Percentiles rank a stretch among this genome's conserved stretches.
Conservation (phyloP, 192 early-diverging fungal genomes). For the Backusella parvicylindrica region DNA sequence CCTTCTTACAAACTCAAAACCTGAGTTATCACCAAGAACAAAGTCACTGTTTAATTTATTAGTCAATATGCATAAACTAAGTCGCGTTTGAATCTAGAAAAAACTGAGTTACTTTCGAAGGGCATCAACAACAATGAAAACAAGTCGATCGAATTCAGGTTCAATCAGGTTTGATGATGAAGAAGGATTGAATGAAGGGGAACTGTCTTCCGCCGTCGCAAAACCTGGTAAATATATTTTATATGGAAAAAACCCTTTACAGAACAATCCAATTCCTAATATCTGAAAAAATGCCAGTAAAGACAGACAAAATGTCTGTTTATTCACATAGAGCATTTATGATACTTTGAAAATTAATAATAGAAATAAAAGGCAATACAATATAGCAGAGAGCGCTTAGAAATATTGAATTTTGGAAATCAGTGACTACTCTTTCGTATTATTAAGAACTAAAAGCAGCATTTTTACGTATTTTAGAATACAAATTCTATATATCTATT, state of each 20-base stretch:
- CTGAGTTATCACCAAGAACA: conserved; percentile 63
- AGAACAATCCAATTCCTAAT: conserved; percentile 59
- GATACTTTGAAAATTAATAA: neutral
- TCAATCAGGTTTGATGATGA: conserved; percentile 2
- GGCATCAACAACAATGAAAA: conserved; percentile 74
- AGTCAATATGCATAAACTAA: neutral
- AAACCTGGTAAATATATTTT: conserved; percentile 65
- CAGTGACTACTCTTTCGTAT: neutral
- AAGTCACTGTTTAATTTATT: conserved; percentile 53
- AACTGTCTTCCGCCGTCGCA: conserved; percentile 38
- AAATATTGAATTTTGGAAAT: neutral
- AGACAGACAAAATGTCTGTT: neutral
- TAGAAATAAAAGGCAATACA: neutral
- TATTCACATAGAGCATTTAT: neutral
- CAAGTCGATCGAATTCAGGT: conserved; percentile 51
- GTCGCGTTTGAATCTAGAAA: conserved; percentile 12
- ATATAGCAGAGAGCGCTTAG: neutral
- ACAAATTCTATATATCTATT: neutral
- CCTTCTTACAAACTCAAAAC: conserved; percentile 59
- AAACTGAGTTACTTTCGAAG: conserved; percentile 52
- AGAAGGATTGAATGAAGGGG: conserved; percentile 14
- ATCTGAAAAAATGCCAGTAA: conserved; percentile 45
- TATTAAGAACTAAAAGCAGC: neutral
- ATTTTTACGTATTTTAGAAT: neutral
- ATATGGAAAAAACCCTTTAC: conserved; percentile 78